phyloP scores from a whole-genome alignment of 352 stramenopile genomes.

The Pythium myriotylum region DNA sequence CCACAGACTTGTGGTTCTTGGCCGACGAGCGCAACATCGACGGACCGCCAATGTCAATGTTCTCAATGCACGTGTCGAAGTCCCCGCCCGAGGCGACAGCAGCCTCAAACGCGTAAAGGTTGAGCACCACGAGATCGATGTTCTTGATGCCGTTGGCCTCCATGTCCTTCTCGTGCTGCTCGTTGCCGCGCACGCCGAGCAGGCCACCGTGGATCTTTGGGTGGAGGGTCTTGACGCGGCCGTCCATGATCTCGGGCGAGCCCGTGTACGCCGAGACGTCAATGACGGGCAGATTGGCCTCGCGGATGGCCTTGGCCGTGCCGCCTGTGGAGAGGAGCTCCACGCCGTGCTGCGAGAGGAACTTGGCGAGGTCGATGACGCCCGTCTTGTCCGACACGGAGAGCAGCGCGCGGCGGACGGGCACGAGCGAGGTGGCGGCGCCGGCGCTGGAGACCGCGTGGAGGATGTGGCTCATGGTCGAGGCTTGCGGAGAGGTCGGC shows the following conservation, averaged over 20 bases:
- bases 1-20: constrained; percentile 99
- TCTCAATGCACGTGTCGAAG: constrained; percentile 99
- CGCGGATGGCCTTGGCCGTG: constrained; percentile 96
- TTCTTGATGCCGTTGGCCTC: constrained; percentile 93
- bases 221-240: constrained; percentile 99
- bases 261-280: constrained; percentile 98
- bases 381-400: constrained; percentile 99
- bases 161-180: constrained; percentile 97
- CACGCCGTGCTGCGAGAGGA: constrained; percentile 91
- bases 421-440: constrained; percentile 79
- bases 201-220: constrained; percentile 99
- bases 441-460: constrained; percentile 69
- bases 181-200: constrained; percentile 97
- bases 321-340: constrained; percentile 98
- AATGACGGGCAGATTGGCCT: constrained; percentile 94
- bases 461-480: constrained; percentile 79
- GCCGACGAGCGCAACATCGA: constrained; percentile 99
- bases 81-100: constrained; percentile 92
- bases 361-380: constrained; percentile 96
- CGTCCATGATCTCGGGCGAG: constrained; percentile 98
- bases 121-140: constrained; percentile 99
- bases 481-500: constrained; percentile 4
- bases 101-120: constrained; percentile 99
- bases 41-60: constrained; percentile 99
- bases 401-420: constrained; percentile 95